Evolutionary conservation across 495 filamentous ascomycete species (phyloP).

Genomic region (Symbiotaphrina buchneri): DNA sequence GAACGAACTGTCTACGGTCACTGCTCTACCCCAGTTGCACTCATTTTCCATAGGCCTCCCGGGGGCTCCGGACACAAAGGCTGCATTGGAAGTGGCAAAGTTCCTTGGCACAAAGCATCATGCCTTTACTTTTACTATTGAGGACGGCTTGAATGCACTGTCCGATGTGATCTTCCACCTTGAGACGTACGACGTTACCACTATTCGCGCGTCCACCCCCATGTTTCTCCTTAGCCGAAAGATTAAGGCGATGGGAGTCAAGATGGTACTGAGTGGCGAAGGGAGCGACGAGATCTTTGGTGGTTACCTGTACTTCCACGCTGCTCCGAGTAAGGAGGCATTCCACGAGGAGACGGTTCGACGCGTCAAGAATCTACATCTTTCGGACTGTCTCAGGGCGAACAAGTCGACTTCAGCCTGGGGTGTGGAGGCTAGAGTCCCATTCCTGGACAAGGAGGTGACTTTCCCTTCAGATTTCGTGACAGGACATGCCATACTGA

Average conservation of each 20-base stretch:
- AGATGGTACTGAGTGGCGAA: conserved; percentile 96
- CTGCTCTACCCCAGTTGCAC: conserved; percentile 80
- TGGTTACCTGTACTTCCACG: conserved; percentile 96
- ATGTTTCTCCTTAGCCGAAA: conserved; percentile 97
- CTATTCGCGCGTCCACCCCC: conserved; percentile 91
- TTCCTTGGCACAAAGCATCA: conserved; percentile 96
- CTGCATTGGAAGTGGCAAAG: conserved; percentile 72
- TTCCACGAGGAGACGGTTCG: conserved; percentile 88
- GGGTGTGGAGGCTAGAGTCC: conserved; percentile 94
- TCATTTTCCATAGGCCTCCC: conserved; percentile 96
- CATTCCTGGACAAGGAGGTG: conserved; percentile 83
- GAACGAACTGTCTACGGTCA: conserved; percentile 73
- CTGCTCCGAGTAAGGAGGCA: conserved; percentile 67
- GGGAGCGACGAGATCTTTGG: conserved; percentile 96
- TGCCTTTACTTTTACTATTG: conserved; percentile 90
- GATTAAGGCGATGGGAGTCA: conserved; percentile 97
- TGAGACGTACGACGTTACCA: conserved; percentile 94
- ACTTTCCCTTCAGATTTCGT: conserved; percentile 8
- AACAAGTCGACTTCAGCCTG: conserved; percentile 99
- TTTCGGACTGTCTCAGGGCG: conserved; percentile 84
- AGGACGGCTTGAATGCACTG: conserved; percentile 89
- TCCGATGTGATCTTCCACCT: conserved; percentile 96
- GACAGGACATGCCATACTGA: too few relatives aligned
- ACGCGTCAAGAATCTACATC: conserved; percentile 84
- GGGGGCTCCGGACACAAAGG: conserved; percentile 70